Evolutionary conservation across 2,329 filamentous ascomycete genomes (phyloP).

Genomic region (Scleromitrula shiraiana): DNA sequence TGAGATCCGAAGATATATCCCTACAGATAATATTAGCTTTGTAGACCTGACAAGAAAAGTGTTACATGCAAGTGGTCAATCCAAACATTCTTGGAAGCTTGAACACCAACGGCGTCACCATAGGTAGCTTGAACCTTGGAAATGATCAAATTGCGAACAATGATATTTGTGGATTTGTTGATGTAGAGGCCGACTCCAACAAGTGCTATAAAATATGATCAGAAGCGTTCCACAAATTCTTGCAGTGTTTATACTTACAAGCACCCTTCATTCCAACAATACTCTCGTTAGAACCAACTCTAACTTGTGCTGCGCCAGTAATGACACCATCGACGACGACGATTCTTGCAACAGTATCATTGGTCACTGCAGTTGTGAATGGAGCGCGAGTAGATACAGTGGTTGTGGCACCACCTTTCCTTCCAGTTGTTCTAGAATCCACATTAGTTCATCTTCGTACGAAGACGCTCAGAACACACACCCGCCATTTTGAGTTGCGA

Average conservation of each 20-base stretch:
- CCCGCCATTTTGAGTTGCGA: slow-evolving; percentile 36
- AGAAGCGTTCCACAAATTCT: background rate
- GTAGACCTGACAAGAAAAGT: background rate
- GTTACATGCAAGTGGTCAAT: slow-evolving; percentile 7
- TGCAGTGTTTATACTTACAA: slow-evolving; percentile 9
- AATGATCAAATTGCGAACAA: slow-evolving; percentile 48
- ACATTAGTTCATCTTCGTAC: background rate
- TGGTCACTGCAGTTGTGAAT: slow-evolving; percentile 4
- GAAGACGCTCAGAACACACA: background rate
- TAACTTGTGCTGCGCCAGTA: slow-evolving; percentile 13
- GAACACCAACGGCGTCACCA: slow-evolving; percentile 44
- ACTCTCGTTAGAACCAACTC: slow-evolving; percentile 35
- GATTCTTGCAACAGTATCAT: slow-evolving; percentile 36
- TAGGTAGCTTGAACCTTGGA: slow-evolving; percentile 37
- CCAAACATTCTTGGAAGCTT: slow-evolving; percentile 40
- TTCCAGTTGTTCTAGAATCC: slow-evolving; percentile 36
- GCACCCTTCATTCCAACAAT: slow-evolving; percentile 33
- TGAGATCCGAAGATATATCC: slow-evolving; percentile 30
- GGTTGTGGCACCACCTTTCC: slow-evolving; percentile 36
- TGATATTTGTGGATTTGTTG: slow-evolving; percentile 43
- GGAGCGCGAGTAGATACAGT: slow-evolving; percentile 38
- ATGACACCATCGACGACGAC: slow-evolving; percentile 37
- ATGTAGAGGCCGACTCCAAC: slow-evolving; percentile 40
- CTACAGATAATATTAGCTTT: background rate
- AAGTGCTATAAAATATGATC: slow-evolving; percentile 27